phyloP scores from a whole-genome alignment of 306 rosid genomes.

The Vicia faba region DNA sequence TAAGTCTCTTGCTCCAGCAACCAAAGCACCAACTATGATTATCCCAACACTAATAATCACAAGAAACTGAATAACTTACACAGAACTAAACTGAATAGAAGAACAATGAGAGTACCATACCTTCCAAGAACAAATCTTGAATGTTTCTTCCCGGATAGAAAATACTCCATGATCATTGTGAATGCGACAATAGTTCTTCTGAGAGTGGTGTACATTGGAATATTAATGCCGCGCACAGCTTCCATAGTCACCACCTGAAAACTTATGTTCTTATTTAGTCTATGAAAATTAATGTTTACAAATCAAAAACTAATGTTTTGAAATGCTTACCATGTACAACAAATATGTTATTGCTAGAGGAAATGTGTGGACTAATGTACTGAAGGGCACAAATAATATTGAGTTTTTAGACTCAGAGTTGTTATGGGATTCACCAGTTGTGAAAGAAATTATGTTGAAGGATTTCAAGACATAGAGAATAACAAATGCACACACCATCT shows the following conservation, averaged over 20 bases:
- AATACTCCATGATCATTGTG: constrained; percentile 68
- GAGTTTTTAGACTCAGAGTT: constrained; percentile 41
- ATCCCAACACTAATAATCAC: constrained; percentile 63
- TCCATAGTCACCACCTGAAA: constrained; percentile 68
- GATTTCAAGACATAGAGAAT: constrained; percentile 60
- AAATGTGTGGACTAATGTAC: constrained; percentile 53
- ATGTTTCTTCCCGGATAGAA: constrained; percentile 56
- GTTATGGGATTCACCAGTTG: constrained; percentile 43
- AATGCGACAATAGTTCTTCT: constrained; percentile 70
- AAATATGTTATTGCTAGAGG: constrained; percentile 68
- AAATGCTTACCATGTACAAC: constrained; percentile 61
- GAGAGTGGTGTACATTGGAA: constrained; percentile 81
- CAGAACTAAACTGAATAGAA: neutral
- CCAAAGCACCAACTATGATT: constrained; percentile 58
- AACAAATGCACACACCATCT: constrained; percentile 52
- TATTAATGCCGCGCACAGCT: constrained; percentile 67
- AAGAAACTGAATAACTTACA: neutral
- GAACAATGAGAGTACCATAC: constrained; percentile 38
- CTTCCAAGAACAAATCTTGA: constrained; percentile 60
- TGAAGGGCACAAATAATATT: constrained; percentile 47
- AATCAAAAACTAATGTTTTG: neutral
- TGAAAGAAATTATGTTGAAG: constrained; percentile 63
- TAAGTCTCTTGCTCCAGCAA: constrained; percentile 74
- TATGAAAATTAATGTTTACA: neutral
- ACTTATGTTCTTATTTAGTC: neutral